Percentiles rank a stretch among this genome's conserved stretches.
Evolutionary conservation across 2,329 filamentous ascomycete species (phyloP).

Genomic region (Diaporthe caulivora): DNA sequence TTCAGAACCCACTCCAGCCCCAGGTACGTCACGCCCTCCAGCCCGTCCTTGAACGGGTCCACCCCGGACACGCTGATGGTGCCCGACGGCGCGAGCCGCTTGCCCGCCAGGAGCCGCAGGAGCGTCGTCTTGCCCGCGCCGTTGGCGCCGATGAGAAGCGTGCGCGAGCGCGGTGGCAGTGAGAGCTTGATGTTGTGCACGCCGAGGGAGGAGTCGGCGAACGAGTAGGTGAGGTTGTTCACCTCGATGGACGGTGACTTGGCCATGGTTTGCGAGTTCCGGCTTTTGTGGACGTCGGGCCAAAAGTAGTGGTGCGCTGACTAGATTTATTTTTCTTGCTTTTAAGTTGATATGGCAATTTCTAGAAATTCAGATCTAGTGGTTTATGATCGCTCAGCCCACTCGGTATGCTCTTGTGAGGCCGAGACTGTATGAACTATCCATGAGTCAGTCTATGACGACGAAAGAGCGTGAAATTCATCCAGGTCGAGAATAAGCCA

Average conservation of each 20-base stretch:
- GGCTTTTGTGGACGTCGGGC: slow-evolving; percentile 31
- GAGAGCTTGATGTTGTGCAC: slow-evolving; percentile 79
- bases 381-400: background rate
- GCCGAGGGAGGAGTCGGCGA: slow-evolving; percentile 87
- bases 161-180: slow-evolving; percentile 86
- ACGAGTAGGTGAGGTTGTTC: slow-evolving; percentile 85
- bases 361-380: background rate
- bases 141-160: slow-evolving; percentile 94
- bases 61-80: slow-evolving; percentile 83
- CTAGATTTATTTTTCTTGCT: background rate
- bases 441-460: slow-evolving; percentile 31
- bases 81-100: slow-evolving; percentile 85
- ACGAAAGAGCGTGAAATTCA: background rate
- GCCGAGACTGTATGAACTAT: background rate
- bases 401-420: background rate
- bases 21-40: slow-evolving; percentile 96
- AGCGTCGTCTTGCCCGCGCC: slow-evolving; percentile 98
- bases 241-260: slow-evolving; percentile 76
- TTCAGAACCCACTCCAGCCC: slow-evolving; percentile 99
- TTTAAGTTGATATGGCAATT: background rate
- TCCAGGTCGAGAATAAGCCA: background rate
- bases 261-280: slow-evolving; percentile 43
- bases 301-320: background rate
- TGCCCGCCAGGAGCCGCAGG: slow-evolving; percentile 92
- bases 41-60: slow-evolving; percentile 90